These are phyloP conservation scores for Aspergillus brunneoviolaceus DNA, from an alignment of 2,329 filamentous ascomycete species.

Conservation along the genomic window DNA sequence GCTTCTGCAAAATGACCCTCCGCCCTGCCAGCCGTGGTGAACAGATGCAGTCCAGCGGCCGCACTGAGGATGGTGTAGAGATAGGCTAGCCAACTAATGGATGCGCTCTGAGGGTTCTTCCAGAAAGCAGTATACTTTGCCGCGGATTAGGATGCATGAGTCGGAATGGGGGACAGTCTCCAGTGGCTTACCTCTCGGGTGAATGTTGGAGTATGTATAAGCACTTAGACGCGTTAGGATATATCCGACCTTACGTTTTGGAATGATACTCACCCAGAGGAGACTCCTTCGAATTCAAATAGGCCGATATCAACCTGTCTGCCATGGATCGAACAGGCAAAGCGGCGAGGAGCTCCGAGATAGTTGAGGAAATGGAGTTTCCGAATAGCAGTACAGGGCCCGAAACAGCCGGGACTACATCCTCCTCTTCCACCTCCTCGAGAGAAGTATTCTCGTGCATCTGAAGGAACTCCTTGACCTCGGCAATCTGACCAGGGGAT, in stretches of 20 bases:
- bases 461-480: conserved; percentile 23
- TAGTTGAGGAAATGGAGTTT: conserved; percentile 12
- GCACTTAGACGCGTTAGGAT: conserved; percentile 5
- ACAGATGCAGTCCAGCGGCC: conserved; percentile 17
- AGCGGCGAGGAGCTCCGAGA: conserved; percentile 25
- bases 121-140: conserved; percentile 21
- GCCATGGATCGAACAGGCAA: conserved; percentile 23
- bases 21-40: conserved; percentile 11
- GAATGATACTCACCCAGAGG: conserved; percentile 23
- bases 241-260: background rate
- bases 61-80: conserved; percentile 21
- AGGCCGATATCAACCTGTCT: conserved; percentile 26
- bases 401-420: conserved; percentile 11
- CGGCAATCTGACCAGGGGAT: conserved; percentile 17
- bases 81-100: conserved; percentile 20
- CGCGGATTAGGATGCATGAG: background rate
- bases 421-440: conserved; percentile 15
- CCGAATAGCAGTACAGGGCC: conserved; percentile 20
- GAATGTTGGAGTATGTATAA: conserved; percentile 23
- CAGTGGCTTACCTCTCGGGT: conserved; percentile 15
- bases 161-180: background rate
- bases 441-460: conserved; percentile 6
- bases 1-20: conserved; percentile 12
- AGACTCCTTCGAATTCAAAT: conserved; percentile 27
- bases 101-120: conserved; percentile 13